Evolutionary conservation across 208 protist species (phyloP).

Genomic region (Wallacemonas sp.): DNA sequence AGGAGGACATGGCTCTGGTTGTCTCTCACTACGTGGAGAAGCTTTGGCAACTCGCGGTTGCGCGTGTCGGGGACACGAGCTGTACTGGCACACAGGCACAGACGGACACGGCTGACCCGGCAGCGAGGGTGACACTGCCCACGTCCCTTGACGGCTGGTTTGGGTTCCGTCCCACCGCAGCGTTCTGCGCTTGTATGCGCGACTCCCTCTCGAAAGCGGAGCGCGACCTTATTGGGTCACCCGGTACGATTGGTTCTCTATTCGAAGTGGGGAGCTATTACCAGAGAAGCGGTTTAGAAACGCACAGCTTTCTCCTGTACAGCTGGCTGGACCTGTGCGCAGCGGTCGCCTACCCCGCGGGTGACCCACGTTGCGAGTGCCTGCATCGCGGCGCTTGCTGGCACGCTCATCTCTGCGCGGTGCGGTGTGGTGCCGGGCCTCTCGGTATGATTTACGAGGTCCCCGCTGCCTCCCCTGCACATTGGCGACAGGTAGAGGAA

Average conservation of each 20-base stretch:
- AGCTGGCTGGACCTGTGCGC: conserved; percentile 65
- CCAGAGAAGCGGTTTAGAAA: conserved; percentile 38
- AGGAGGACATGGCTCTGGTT: conserved; percentile 40
- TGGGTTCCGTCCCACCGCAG: conserved; percentile 31
- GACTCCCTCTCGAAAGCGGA: conserved; percentile 25
- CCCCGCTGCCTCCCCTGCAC: conserved; percentile 10
- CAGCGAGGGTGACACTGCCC: conserved; percentile 43
- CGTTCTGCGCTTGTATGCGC: conserved; percentile 26
- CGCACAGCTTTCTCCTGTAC: conserved; percentile 56
- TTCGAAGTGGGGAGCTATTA: conserved; percentile 61
- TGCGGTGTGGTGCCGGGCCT: conserved; percentile 29
- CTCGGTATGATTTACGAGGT: conserved; percentile 21
- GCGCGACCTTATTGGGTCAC: conserved; percentile 25
- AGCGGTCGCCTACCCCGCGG: conserved; percentile 30
- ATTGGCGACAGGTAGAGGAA: conserved; percentile 28
- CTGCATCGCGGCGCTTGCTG: conserved; percentile 31
- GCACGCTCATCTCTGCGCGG: conserved; percentile 28
- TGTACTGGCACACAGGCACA: neutral
- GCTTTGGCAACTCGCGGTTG: conserved; percentile 42
- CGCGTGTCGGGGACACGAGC: neutral
- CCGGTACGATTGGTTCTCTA: conserved; percentile 1
- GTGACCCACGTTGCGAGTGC: conserved; percentile 27
- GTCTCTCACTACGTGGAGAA: conserved; percentile 72
- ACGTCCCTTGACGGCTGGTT: conserved; percentile 34
- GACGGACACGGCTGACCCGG: neutral